phyloP scores from a whole-genome alignment of 2,329 filamentous ascomycete genomes.

The Lomentospora prolificans region DNA sequence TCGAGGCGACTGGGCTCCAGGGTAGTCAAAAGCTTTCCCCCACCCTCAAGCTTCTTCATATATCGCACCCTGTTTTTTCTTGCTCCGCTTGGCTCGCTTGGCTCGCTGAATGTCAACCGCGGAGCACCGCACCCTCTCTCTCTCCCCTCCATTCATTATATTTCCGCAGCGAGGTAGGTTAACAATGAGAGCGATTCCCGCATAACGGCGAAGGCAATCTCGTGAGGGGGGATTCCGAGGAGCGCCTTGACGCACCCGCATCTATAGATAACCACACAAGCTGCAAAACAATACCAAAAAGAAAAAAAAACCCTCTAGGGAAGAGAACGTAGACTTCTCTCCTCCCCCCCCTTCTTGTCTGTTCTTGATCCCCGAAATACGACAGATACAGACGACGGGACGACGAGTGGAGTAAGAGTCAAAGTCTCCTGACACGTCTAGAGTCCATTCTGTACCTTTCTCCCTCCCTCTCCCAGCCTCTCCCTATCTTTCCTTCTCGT shows the following conservation, averaged over 20 bases:
- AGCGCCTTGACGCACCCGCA: neutral
- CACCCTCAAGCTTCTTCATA: neutral
- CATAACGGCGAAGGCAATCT: neutral
- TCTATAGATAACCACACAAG: neutral
- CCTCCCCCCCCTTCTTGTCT: neutral
- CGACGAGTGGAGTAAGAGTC: too few species aligned
- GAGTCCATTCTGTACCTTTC: too few species aligned
- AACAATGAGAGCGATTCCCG: neutral
- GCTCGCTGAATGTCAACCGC: neutral
- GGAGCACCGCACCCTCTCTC: neutral
- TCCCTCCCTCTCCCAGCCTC: neutral
- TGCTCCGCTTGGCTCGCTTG: constrained; percentile 2
- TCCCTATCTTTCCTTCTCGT: neutral
- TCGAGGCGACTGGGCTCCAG: neutral
- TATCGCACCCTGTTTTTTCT: too few species aligned
- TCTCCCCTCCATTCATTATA: neutral
- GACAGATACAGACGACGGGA: too few species aligned
- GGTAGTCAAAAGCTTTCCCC: too few species aligned
- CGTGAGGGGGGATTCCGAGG: too few species aligned
- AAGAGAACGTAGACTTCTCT: neutral
- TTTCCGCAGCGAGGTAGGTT: neutral
- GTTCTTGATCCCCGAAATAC: too few species aligned
- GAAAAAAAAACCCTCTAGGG: too few species aligned
- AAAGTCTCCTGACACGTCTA: too few species aligned
- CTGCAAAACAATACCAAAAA: neutral